These are phyloP conservation scores for Parascedosporium putredinis DNA, from an alignment of 2,329 filamentous ascomycete species.

Conservation along the genomic window DNA sequence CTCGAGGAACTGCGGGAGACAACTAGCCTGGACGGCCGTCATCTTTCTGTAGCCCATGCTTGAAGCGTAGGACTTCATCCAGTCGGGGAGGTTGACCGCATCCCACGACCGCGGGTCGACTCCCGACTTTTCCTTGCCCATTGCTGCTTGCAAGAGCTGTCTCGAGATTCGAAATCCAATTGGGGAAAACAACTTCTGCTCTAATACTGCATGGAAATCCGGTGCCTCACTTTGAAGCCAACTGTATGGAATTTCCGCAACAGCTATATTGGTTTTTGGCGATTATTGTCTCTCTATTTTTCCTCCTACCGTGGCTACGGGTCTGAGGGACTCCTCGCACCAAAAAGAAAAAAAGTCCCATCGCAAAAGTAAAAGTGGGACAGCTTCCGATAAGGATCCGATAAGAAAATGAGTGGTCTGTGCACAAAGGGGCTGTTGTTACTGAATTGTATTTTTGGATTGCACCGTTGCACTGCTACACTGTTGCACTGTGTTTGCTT, in stretches of 20 bases:
- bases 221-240: no score
- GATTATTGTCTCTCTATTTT: no score
- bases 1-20: conserved; percentile 76
- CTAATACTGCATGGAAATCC: neutral
- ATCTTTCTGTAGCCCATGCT: conserved; percentile 79
- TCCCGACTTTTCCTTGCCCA: conserved; percentile 21
- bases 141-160: neutral
- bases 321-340: no score
- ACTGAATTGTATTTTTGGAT: neutral
- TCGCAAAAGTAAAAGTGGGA: neutral
- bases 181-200: neutral
- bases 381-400: neutral
- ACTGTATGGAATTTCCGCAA: no score
- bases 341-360: neutral
- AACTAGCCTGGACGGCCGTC: conserved; percentile 90
- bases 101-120: conserved; percentile 36
- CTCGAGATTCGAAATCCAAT: neutral
- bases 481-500: no score
- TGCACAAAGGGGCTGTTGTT: neutral
- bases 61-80: conserved; percentile 74
- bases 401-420: neutral
- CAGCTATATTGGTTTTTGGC: no score
- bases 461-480: neutral
- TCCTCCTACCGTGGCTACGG: no score
- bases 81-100: conserved; percentile 38